Evolutionary conservation across 2,329 filamentous ascomycete genomes (phyloP).

Genomic region (Davidsoniella virescens): DNA sequence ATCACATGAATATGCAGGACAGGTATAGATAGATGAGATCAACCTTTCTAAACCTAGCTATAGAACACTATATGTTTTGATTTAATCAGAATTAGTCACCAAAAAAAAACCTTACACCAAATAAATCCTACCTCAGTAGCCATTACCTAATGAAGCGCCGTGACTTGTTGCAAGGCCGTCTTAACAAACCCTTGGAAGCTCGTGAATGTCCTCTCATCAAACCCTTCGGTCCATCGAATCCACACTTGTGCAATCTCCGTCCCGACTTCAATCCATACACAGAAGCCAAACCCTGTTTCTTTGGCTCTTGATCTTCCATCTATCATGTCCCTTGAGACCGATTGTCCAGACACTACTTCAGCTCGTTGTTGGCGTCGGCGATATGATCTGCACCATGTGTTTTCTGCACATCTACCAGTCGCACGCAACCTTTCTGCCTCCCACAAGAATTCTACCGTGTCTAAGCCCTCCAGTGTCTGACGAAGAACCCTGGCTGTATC

Average conservation of each 20-base stretch:
- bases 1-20: too few species aligned
- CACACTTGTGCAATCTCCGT: background rate
- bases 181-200: constrained; percentile 75
- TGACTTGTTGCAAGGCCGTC: constrained; percentile 6
- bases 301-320: constrained; percentile 1
- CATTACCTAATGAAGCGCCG: background rate
- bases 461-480: constrained; percentile 35
- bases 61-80: too few species aligned
- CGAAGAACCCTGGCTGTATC: constrained; percentile 23
- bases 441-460: constrained; percentile 50
- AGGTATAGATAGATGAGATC: too few species aligned
- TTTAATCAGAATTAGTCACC: too few species aligned
- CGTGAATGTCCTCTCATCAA: constrained; percentile 59
- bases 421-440: constrained; percentile 29
- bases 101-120: too few species aligned
- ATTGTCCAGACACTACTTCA: constrained; percentile 12
- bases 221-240: constrained; percentile 52
- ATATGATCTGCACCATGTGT: constrained; percentile 13
- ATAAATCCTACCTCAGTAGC: too few species aligned
- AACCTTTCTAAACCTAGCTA: too few species aligned
- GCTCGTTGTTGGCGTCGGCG: background rate
- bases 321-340: constrained; percentile 13
- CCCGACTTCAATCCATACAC: constrained; percentile 2
- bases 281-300: constrained; percentile 11
- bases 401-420: constrained; percentile 17